Evolutionary conservation across 805 yeast genomes (phyloP).

Genomic region (Candida takata): DNA sequence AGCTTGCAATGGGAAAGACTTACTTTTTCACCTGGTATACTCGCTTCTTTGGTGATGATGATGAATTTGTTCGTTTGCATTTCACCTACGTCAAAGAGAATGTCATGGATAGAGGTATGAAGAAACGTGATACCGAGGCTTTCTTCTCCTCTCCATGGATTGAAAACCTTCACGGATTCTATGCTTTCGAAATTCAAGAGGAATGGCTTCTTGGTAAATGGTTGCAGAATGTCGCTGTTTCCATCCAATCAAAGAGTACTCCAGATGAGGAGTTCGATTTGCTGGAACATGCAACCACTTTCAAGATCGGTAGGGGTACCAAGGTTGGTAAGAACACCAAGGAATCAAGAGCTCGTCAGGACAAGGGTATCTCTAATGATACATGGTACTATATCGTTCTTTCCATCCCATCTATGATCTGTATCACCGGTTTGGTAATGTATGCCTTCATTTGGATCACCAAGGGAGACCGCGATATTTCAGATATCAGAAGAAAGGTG

Average conservation of each 20-base stretch:
- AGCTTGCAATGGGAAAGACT: constrained; percentile 50
- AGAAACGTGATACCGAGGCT: constrained; percentile 38
- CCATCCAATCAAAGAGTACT: constrained; percentile 67
- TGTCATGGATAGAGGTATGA: constrained; percentile 49
- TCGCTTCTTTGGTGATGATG: constrained; percentile 48
- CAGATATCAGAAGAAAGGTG: constrained; percentile 32
- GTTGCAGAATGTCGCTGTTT: constrained; percentile 49
- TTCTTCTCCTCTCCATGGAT: constrained; percentile 75
- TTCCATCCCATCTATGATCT: constrained; percentile 61
- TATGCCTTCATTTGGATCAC: constrained; percentile 56
- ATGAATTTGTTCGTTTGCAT: constrained; percentile 58
- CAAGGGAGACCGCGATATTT: constrained; percentile 47
- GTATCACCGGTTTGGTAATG: constrained; percentile 53
- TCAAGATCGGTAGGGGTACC: constrained; percentile 33
- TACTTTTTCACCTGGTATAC: constrained; percentile 83
- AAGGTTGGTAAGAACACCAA: constrained; percentile 36
- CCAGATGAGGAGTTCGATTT: constrained; percentile 61
- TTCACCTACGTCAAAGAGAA: constrained; percentile 57
- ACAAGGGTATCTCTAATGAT: constrained; percentile 38
- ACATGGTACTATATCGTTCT: constrained; percentile 58
- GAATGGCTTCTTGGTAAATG: constrained; percentile 57
- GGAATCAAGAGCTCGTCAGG: constrained; percentile 34
- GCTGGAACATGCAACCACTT: constrained; percentile 44
- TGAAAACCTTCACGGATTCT: constrained; percentile 51
- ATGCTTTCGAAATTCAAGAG: constrained; percentile 51